Evolutionary conservation across 2,329 filamentous ascomycete genomes (phyloP).

Genomic region (Colletotrichum nymphaeae): DNA sequence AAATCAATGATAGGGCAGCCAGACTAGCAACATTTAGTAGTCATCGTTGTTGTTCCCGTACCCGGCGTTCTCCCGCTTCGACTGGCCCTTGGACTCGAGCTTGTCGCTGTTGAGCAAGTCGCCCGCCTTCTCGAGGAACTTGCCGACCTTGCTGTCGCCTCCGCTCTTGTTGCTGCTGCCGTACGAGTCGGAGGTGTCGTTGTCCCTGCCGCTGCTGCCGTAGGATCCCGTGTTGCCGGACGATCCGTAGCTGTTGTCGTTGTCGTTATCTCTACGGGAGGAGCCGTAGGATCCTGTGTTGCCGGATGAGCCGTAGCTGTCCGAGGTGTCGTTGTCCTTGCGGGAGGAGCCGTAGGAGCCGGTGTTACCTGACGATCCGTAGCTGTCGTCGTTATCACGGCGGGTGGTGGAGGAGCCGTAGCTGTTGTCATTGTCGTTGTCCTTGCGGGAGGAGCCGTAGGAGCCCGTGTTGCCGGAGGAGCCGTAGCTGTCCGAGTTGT

Average conservation of each 20-base stretch:
- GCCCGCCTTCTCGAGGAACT: slow-evolving; percentile 69
- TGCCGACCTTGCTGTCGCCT: slow-evolving; percentile 62
- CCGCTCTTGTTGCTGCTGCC: slow-evolving; percentile 36
- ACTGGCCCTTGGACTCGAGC: slow-evolving; percentile 60
- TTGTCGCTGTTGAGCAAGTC: slow-evolving; percentile 58
- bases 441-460: slow-evolving; percentile 39
- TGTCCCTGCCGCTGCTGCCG: slow-evolving; percentile 35
- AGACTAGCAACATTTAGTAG: background rate
- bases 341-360: background rate
- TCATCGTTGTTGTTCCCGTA: slow-evolving; percentile 41
- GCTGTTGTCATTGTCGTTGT: slow-evolving; percentile 30
- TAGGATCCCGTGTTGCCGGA: slow-evolving; percentile 37
- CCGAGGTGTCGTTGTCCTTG: slow-evolving; percentile 38
- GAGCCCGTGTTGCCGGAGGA: slow-evolving; percentile 36
- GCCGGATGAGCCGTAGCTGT: slow-evolving; percentile 26
- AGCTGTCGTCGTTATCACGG: slow-evolving; percentile 42
- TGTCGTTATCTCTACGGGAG: slow-evolving; percentile 38
- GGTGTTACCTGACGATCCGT: background rate
- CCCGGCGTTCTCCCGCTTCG: slow-evolving; percentile 58
- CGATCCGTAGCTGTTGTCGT: slow-evolving; percentile 28
- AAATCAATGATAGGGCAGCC: background rate
- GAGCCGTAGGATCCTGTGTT: slow-evolving; percentile 43
- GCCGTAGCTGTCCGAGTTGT: slow-evolving; percentile 34
- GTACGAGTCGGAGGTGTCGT: slow-evolving; percentile 37
- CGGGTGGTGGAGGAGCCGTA: slow-evolving; percentile 36